Percentiles rank a stretch among this genome's conserved stretches.
phyloP scores from a whole-genome alignment of 1,284 basidiomycete species.

The Earliella scabrosa region DNA sequence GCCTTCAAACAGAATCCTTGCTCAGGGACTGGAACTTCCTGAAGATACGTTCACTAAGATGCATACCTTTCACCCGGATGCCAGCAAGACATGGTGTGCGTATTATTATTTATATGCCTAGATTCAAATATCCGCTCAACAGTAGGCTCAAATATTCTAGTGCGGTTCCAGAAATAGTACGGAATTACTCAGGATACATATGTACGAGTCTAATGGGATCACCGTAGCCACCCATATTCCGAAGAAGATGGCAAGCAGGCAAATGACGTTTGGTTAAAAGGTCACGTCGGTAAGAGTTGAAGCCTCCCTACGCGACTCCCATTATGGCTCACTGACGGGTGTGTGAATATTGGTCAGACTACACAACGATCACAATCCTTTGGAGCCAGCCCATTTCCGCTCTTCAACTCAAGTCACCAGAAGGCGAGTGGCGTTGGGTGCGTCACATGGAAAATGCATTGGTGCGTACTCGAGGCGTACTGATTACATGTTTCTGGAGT shows the following conservation, averaged over 20 bases:
- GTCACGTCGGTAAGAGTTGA: slow-evolving; percentile 55
- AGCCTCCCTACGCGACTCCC: neutral
- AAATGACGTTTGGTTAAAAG: slow-evolving; percentile 63
- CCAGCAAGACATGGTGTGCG: slow-evolving; percentile 36
- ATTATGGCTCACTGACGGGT: neutral
- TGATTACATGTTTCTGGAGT: no score
- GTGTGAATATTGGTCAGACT: no score
- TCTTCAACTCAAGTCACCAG: slow-evolving; percentile 56
- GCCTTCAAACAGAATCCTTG: slow-evolving; percentile 9
- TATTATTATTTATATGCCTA: neutral
- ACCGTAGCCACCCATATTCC: slow-evolving; percentile 36
- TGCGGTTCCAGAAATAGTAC: slow-evolving; percentile 44
- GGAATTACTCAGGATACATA: no score
- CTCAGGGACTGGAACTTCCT: slow-evolving; percentile 22
- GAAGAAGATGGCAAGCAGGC: slow-evolving; percentile 56
- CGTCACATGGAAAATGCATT: slow-evolving; percentile 61
- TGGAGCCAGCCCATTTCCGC: slow-evolving; percentile 64
- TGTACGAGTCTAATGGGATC: slow-evolving; percentile 6
- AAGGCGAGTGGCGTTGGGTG: slow-evolving; percentile 62
- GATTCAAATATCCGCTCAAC: no score
- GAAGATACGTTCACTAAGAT: slow-evolving; percentile 34
- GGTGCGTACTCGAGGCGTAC: no score
- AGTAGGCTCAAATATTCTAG: slow-evolving; percentile 14
- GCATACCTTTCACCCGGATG: slow-evolving; percentile 36
- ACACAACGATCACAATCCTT: slow-evolving; percentile 56